Conservation (phyloP, 768 basidiomycete genomes). For the Lactifluus subvellereus region DNA sequence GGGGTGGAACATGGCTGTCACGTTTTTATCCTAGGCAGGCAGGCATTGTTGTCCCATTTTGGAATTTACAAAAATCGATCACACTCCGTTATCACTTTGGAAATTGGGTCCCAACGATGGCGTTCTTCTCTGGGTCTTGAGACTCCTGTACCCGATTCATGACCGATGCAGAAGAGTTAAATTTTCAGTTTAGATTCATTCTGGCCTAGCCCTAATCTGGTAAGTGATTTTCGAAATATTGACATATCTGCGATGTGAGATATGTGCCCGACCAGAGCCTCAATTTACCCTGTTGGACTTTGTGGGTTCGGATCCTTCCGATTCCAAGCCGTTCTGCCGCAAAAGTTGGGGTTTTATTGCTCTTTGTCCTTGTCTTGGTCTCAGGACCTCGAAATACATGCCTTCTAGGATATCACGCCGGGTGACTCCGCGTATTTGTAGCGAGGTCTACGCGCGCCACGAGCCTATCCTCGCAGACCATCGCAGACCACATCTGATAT, state of each 20-base stretch:
- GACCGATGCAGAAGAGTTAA: neutral
- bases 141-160: neutral
- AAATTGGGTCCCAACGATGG: neutral
- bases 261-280: neutral
- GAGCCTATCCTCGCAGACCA: slow-evolving; percentile 8
- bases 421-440: neutral
- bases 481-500: slow-evolving; percentile 3
- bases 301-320: neutral
- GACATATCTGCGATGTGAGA: neutral
- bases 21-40: slow-evolving; percentile 44
- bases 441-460: neutral
- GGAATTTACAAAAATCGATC: slow-evolving; percentile 1
- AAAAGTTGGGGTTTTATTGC: neutral
- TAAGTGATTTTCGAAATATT: slow-evolving; percentile 30
- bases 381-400: neutral
- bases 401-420: neutral
- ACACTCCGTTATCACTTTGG: neutral
- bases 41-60: slow-evolving; percentile 13
- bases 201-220: slow-evolving; percentile 8
- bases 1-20: slow-evolving; percentile 78
- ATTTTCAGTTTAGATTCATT: slow-evolving; percentile 1
- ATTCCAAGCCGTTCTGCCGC: neutral
- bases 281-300: slow-evolving; percentile 21
- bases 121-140: neutral
- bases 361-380: neutral